These are phyloP conservation scores for Aechmea fasciata DNA, from an alignment of 176 grass and related monocot species.

Conservation along the genomic window DNA sequence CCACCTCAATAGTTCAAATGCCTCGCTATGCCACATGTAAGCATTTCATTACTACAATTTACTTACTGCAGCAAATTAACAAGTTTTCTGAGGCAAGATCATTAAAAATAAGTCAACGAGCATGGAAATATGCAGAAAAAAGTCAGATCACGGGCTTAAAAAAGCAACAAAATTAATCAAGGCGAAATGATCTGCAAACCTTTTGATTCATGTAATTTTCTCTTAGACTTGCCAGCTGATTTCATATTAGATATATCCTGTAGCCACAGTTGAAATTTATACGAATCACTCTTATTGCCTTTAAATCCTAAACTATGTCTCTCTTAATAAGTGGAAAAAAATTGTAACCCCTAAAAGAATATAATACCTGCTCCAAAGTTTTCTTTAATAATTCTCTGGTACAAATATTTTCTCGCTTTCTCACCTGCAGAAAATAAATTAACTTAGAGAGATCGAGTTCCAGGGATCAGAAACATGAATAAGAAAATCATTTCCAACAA, in stretches of 20 bases:
- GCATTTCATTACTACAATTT: no score
- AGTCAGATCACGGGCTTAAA: not conserved
- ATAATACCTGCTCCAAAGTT: slow-evolving; percentile 48
- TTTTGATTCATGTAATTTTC: slow-evolving; percentile 1
- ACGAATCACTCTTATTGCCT: not conserved
- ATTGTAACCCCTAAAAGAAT: not conserved
- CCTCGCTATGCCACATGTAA: no score
- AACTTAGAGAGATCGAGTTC: not conserved
- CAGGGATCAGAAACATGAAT: not conserved
- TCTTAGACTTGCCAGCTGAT: slow-evolving; percentile 6
- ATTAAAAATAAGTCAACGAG: not conserved
- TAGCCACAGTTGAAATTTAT: not conserved
- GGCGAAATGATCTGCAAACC: not conserved
- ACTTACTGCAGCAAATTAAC: no score
- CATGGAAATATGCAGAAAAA: not conserved
- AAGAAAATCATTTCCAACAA: slow-evolving; percentile 2
- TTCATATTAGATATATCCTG: slow-evolving; percentile 10
- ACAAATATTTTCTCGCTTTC: slow-evolving; percentile 66
- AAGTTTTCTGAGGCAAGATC: not conserved
- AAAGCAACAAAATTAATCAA: not conserved
- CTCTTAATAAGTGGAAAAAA: not conserved
- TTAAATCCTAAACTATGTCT: not conserved
- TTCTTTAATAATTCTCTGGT: slow-evolving; percentile 49
- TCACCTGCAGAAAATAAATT: slow-evolving; percentile 38
- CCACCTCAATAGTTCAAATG: no score